Percentiles rank a stretch among this genome's conserved stretches.
Evolutionary conservation across 2,329 filamentous ascomycete species (phyloP).

Genomic region (Penicillium concentricum): DNA sequence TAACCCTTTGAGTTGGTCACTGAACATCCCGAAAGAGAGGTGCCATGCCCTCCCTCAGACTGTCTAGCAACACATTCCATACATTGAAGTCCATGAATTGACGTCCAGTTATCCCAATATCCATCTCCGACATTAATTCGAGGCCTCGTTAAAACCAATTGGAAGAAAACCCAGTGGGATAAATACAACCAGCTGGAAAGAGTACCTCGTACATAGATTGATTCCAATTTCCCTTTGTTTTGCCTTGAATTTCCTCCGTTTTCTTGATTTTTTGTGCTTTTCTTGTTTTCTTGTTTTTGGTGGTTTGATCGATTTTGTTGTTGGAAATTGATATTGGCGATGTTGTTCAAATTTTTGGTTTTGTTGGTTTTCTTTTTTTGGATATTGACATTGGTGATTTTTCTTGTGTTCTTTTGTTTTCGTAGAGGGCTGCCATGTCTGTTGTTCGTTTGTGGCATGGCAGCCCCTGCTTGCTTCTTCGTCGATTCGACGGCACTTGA

Average conservation of each 20-base stretch:
- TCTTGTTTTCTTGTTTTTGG: not conserved
- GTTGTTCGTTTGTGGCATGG: no score
- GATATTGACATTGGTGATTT: not conserved
- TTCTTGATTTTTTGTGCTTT: not conserved
- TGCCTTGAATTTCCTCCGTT: not conserved
- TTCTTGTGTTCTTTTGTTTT: not conserved
- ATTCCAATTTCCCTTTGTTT: not conserved
- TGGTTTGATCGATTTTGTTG: not conserved
- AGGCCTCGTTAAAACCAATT: constrained; percentile 11
- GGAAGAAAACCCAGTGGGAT: constrained; percentile 1
- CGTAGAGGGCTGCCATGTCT: no score
- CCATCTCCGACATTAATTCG: not conserved
- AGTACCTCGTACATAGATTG: constrained; percentile 1
- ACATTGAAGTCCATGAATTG: not conserved
- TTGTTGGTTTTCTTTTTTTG: not conserved
- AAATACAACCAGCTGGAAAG: constrained; percentile 9
- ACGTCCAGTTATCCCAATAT: not conserved
- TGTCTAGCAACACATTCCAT: not conserved
- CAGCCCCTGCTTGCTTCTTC: not conserved
- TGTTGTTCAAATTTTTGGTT: no score
- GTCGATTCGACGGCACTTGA: not conserved
- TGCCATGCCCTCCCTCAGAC: constrained; percentile 3
- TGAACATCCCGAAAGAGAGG: constrained; percentile 1
- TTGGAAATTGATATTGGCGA: not conserved
- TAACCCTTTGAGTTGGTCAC: not conserved